phyloP scores from a whole-genome alignment of 257 asterid species.

The Echium plantagineum region DNA sequence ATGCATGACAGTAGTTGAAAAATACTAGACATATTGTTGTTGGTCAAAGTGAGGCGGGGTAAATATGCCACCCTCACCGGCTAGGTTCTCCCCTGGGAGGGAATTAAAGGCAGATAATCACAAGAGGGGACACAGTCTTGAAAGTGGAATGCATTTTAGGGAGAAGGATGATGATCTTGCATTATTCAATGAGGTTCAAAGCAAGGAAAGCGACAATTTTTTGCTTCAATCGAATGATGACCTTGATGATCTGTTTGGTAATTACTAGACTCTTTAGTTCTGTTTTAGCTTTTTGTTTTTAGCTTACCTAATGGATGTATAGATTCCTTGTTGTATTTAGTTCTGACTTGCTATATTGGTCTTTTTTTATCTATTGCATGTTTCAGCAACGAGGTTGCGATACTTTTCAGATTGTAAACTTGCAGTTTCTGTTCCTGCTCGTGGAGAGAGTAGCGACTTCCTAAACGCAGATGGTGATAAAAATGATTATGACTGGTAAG shows the following conservation, averaged over 20 bases:
- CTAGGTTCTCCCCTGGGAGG: slow-evolving; percentile 71
- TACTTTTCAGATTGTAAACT: slow-evolving; percentile 53
- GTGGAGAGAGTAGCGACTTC: slow-evolving; percentile 78
- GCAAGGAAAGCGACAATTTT: slow-evolving; percentile 61
- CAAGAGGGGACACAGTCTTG: slow-evolving; percentile 82
- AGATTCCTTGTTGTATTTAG: slow-evolving; percentile 10
- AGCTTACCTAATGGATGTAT: not conserved
- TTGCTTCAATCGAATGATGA: slow-evolving; percentile 82
- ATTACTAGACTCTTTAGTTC: slow-evolving; percentile 20
- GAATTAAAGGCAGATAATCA: slow-evolving; percentile 61
- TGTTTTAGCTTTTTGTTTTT: slow-evolving; percentile 14
- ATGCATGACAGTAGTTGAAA: slow-evolving; percentile 19
- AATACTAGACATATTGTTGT: slow-evolving; percentile 21
- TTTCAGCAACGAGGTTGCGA: slow-evolving; percentile 57
- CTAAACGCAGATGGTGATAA: slow-evolving; percentile 84
- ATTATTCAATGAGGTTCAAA: slow-evolving; percentile 82
- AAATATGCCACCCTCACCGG: slow-evolving; percentile 88
- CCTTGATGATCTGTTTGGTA: slow-evolving; percentile 71
- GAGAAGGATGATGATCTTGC: slow-evolving; percentile 86
- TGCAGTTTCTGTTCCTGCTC: slow-evolving; percentile 70
- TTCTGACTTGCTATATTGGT: slow-evolving; percentile 18
- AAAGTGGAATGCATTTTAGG: slow-evolving; percentile 45
- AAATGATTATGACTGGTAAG: slow-evolving; percentile 93
- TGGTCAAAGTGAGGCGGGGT: slow-evolving; percentile 11
- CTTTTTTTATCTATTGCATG: slow-evolving; percentile 23